Evolutionary conservation across 495 filamentous ascomycete genomes (phyloP).

Genomic region (Sordaria brevicollis): DNA sequence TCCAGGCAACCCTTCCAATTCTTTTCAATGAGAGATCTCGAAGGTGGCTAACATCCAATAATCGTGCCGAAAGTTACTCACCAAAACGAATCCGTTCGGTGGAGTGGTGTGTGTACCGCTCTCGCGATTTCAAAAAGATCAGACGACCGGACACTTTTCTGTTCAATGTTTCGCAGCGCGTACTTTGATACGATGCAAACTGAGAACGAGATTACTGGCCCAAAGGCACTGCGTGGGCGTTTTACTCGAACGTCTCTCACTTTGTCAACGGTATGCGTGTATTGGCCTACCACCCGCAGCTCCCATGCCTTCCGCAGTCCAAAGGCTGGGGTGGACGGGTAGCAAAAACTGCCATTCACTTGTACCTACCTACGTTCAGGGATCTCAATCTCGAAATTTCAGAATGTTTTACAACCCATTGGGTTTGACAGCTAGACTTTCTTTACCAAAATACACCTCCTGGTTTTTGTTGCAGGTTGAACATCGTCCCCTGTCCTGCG

Average conservation of each 20-base stretch:
- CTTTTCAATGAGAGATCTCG: not conserved
- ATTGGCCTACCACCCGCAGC: not conserved
- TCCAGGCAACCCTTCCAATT: not conserved
- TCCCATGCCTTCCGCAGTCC: not conserved
- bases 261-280: not conserved
- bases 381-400: not conserved
- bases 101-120: not conserved
- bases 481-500: slow-evolving; percentile 9
- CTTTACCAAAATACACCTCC: not conserved
- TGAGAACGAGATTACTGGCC: not conserved
- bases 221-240: not conserved
- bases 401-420: no score
- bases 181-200: not conserved
- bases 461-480: slow-evolving; percentile 4
- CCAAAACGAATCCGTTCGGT: not conserved
- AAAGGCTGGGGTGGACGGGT: not conserved
- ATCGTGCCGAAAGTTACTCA: not conserved
- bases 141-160: not conserved
- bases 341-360: not conserved
- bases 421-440: not conserved
- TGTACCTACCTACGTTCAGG: not conserved
- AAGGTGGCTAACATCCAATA: not conserved
- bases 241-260: not conserved
- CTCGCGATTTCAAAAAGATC: not conserved
- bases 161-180: not conserved